Percentiles rank a stretch among this genome's conserved stretches.
Conservation (phyloP, 768 basidiomycete genomes). For the Tulasnella sp. region DNA sequence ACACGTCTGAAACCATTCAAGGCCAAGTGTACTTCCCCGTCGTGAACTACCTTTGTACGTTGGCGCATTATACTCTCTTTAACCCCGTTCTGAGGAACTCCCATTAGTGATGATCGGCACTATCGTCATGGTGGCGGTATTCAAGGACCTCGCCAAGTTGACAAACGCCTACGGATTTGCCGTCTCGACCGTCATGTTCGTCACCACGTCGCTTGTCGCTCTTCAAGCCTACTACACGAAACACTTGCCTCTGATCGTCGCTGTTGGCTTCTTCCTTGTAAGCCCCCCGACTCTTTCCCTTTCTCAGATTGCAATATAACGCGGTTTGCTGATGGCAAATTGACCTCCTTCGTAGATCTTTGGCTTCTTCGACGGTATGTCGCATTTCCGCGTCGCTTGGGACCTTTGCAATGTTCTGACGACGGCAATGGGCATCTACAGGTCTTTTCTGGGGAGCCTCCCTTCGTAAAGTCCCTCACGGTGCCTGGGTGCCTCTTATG, state of each 20-base stretch:
- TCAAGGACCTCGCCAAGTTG: conserved; percentile 52
- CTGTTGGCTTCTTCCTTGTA: conserved; percentile 36
- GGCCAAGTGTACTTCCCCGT: conserved; percentile 67
- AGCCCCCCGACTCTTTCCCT: not conserved
- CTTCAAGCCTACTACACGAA: conserved; percentile 38
- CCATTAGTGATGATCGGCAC: conserved; percentile 48
- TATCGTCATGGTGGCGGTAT: conserved; percentile 55
- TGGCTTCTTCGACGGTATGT: conserved; percentile 59
- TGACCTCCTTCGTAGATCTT: conserved; percentile 40
- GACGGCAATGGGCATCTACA: conserved; percentile 16
- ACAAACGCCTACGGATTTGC: conserved; percentile 51
- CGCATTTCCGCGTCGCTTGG: not conserved
- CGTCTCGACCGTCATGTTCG: conserved; percentile 39
- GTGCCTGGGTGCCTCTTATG: conserved; percentile 65
- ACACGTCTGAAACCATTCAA: conserved; percentile 58
- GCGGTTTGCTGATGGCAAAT: not conserved
- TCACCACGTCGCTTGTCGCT: conserved; percentile 38
- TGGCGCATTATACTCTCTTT: not conserved
- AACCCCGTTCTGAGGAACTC: not conserved
- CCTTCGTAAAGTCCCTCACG: conserved; percentile 57
- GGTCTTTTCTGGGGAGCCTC: conserved; percentile 63
- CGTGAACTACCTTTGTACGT: conserved; percentile 53
- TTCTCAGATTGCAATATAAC: not conserved
- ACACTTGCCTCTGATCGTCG: conserved; percentile 34
- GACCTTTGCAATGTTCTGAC: not conserved